These are phyloP conservation scores for Boletus bicolor DNA, from an alignment of 768 basidiomycete species.

Conservation along the genomic window DNA sequence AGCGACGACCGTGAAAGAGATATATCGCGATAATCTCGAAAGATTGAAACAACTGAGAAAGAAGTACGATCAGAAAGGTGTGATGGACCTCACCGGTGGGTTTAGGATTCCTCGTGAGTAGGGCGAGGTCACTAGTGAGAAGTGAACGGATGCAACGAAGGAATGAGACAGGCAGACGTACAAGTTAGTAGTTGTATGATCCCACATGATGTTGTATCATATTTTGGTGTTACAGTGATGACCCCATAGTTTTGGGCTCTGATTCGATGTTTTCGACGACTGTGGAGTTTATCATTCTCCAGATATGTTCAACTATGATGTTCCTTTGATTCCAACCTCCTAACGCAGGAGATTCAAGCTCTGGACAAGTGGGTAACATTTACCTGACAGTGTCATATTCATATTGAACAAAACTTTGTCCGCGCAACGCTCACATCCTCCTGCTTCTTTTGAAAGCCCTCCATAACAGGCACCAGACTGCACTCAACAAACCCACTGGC, in stretches of 20 bases:
- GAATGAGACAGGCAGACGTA: not conserved
- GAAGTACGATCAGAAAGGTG: not conserved
- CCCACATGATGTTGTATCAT: not conserved
- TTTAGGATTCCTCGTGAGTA: constrained; percentile 9
- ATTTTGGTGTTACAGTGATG: no score
- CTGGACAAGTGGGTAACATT: not conserved
- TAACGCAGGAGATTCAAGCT: not conserved
- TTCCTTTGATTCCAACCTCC: not conserved
- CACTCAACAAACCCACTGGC: constrained; percentile 50
- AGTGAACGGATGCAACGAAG: not conserved
- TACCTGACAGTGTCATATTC: not conserved
- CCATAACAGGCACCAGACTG: constrained; percentile 38
- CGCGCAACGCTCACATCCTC: constrained; percentile 1
- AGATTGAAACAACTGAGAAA: not conserved
- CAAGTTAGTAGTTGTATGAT: not conserved
- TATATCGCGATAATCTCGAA: constrained; percentile 7
- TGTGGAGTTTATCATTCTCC: not conserved
- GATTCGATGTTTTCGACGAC: not conserved
- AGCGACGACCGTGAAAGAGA: constrained; percentile 2
- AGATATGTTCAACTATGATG: not conserved
- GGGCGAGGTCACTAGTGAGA: not conserved
- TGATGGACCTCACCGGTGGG: constrained; percentile 1
- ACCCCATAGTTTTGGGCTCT: no score
- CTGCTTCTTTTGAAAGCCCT: constrained; percentile 27
- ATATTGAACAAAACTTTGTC: not conserved